These are phyloP conservation scores for Vigna radiata DNA, from an alignment of 306 rosid genomes.

Conservation along the genomic window DNA sequence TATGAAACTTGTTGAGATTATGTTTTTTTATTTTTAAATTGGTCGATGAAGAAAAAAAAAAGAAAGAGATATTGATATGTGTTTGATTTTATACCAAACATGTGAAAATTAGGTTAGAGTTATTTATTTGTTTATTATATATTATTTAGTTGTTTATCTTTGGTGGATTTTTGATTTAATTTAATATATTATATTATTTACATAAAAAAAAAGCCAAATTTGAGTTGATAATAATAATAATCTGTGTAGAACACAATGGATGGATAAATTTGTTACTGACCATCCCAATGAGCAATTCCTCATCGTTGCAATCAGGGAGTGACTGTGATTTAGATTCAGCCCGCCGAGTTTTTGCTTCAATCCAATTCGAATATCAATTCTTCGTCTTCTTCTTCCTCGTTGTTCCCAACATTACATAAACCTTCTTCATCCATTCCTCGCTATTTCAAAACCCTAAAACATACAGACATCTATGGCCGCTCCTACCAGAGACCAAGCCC, in stretches of 20 bases:
- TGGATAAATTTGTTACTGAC: constrained; percentile 33
- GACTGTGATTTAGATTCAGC: constrained; percentile 35
- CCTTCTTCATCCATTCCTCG: constrained; percentile 1
- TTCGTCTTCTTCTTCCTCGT: background rate
- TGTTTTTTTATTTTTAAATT: too few species aligned
- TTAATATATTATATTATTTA: background rate
- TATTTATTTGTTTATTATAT: too few species aligned
- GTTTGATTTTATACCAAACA: too few species aligned
- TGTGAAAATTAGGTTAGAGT: too few species aligned
- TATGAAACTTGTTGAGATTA: too few species aligned
- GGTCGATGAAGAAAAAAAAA: too few species aligned
- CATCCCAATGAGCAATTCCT: constrained; percentile 12
- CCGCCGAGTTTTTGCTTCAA: constrained; percentile 40
- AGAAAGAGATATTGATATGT: too few species aligned
- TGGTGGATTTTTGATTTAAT: background rate
- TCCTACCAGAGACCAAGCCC: constrained; percentile 67
- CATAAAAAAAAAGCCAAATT: background rate
- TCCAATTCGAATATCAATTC: background rate
- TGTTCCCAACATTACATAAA: constrained; percentile 4
- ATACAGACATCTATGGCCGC: constrained; percentile 62
- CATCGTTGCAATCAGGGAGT: constrained; percentile 23
- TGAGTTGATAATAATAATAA: background rate
- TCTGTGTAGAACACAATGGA: background rate
- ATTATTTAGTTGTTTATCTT: too few species aligned
- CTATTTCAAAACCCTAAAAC: constrained; percentile 53